Evolutionary conservation across 208 protist species (phyloP), one percentile per base, ranked within the genome.

Genomic region (Trypanosoma congolense): DNA sequence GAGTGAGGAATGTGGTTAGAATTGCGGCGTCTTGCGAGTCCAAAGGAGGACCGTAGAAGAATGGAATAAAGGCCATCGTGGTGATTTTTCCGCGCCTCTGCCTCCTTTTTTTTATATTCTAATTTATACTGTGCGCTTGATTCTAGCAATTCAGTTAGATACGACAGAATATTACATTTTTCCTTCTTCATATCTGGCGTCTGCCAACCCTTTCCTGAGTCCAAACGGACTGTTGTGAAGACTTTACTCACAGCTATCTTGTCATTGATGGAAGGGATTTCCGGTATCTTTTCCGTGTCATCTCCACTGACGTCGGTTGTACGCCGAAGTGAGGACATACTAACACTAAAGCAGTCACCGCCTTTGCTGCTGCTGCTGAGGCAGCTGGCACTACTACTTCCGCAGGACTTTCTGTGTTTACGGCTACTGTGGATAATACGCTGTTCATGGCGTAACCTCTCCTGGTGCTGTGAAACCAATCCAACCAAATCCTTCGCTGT

Each of bases 41-140:
- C 42, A 25, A 46, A 25, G n/a, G 42, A n/a, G 21, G 30, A 53
- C 2, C 69, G 58, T 21, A 63, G 28, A 21, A 75, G 35, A 25
- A 61, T 60, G 0, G 56, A 50, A 10, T 56, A 56, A 40, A 79
- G 38, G 12, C 57, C 44, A 0, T 75, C 73, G 8, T 66, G 52
- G 16, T 56, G 55, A 6, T 52, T 43, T 2, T 25, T 35, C 3
- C 22, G 22, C 12, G 56, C 40, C 4, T 50, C 51, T 2, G 59
- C 43, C 24, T 54, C 60, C 4, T 3, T 38, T 38, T 25, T 2
- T n/a, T 56, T 40, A 3, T 54, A 1, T 38, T 46, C 4, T 29
- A n/a, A 2, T 36, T 59, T 8, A 33, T 61, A 56, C 43, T 72
- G 28, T 21, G 41, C 3, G 49, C 50, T 9, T 52, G 64, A 56